Conservation (phyloP, 2,329 filamentous ascomycete species). For the Juglanconis oblonga region DNA sequence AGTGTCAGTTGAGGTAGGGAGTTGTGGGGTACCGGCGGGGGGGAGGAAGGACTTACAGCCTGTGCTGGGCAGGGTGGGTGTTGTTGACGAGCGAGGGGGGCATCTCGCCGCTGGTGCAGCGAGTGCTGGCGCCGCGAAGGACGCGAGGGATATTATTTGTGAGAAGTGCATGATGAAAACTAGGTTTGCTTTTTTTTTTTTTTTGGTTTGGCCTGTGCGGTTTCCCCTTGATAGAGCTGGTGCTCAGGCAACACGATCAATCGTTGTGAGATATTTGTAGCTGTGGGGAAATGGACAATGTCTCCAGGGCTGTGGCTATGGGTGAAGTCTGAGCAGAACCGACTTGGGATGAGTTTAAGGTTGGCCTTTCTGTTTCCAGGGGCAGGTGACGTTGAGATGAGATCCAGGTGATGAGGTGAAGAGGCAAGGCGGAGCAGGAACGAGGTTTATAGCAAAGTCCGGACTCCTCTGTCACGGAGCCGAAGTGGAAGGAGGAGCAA, state of each 20-base stretch:
- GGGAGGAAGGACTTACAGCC: constrained; percentile 28
- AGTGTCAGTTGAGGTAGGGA: not conserved
- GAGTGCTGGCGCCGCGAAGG: constrained; percentile 8
- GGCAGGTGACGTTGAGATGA: not conserved
- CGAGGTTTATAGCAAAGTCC: constrained; percentile 7
- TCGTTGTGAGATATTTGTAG: too few relatives aligned
- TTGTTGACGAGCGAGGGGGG: constrained; percentile 16
- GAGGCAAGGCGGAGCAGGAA: not conserved
- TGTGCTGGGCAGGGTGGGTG: constrained; percentile 37
- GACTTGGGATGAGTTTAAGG: not conserved
- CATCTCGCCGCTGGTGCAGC: constrained; percentile 13
- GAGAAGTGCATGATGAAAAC: constrained; percentile 10
- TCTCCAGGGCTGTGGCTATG: too few relatives aligned
- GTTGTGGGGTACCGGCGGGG: not conserved
- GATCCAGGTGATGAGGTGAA: too few relatives aligned
- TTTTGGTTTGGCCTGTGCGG: not conserved
- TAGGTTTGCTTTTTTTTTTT: not conserved
- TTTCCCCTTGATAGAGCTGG: not conserved
- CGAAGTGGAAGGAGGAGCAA: not conserved
- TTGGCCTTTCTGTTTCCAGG: not conserved
- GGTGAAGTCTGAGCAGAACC: not conserved
- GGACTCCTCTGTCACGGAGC: not conserved
- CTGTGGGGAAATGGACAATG: not conserved
- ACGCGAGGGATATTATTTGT: constrained; percentile 6
- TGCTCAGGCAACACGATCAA: too few relatives aligned